Base-by-base conservation (phyloP, 176 grass and related monocot genomes). In the Poa annua region DNA sequence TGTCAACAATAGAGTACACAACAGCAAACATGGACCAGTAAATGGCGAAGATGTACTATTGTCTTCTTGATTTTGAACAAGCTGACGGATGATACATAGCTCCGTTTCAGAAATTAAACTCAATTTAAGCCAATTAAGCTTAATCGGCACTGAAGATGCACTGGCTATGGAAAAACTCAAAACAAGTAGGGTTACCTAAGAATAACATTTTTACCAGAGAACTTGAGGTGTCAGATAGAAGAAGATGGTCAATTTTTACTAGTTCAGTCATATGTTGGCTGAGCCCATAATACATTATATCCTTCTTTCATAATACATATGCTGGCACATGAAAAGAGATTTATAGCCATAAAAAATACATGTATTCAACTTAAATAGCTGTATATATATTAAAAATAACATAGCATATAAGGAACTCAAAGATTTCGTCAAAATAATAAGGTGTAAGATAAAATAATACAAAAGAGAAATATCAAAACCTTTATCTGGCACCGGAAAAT, bases 331-430 rank as follows among this genome's bases (percentile, higher is more conserved):
- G 24, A 72, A 82, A 71, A 71, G 33, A 0, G 16, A 71, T 71
- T 33, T 79, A 79, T 79, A 79, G 38, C 38, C 38, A 3, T 36
- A 36, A 36, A 36, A 36, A 63, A 45, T 19, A 51, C 26, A 21
- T 80, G 60, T 34, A 63, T 50, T 49, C 42, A 66, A 65, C 16
- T 48, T 80, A 63, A 52, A 34, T 11, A 52, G 20, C 4, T 19
- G 34, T 47, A 47, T 17, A 47, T 17, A 34, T 20, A 8, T 8
- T 2, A 19, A 76, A 75, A 36, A 47, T 14, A 77, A 29, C 66
- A 41, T 61, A 33, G 78, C 71, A 88, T 52, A 83, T 24, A 72
- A 29, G 21, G 29, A 42, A 83, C 38, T 11, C 77, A 26, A 19
- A 11, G 39, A 76, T 57, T 57, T 8, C 16, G 14, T n/a, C 36